Percentiles rank a stretch among this genome's conserved stretches.
Evolutionary conservation across 805 yeast genomes (phyloP).

Genomic region (Candida yuanshanica): DNA sequence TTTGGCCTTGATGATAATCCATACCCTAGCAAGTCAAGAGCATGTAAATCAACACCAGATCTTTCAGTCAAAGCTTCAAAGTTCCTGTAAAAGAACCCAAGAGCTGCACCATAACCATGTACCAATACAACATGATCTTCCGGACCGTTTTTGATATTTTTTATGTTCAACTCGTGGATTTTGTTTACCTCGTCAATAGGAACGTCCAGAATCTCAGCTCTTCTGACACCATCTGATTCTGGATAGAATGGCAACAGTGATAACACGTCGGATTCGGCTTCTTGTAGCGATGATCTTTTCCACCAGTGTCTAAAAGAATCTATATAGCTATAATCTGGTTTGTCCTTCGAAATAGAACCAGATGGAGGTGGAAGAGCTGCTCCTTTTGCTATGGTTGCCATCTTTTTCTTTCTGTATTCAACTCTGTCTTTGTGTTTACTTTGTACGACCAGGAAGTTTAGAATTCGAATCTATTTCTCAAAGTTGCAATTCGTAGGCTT

Average conservation of each 20-base stretch:
- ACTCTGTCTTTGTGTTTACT: too few relatives aligned
- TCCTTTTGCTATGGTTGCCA: not conserved
- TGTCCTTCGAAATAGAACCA: not conserved
- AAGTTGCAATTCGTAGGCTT: not conserved
- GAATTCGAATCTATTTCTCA: not conserved
- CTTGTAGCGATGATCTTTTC: constrained; percentile 26
- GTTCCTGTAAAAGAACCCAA: constrained; percentile 68
- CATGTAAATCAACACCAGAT: constrained; percentile 54
- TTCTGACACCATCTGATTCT: constrained; percentile 41
- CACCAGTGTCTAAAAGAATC: constrained; percentile 42
- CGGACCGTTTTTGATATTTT: constrained; percentile 32
- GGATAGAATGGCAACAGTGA: constrained; percentile 57
- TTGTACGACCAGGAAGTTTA: too few relatives aligned
- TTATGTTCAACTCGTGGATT: constrained; percentile 70
- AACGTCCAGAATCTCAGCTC: constrained; percentile 45
- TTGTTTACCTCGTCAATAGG: constrained; percentile 42
- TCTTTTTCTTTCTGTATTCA: not conserved
- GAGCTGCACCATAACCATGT: constrained; percentile 86
- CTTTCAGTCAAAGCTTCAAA: constrained; percentile 43
- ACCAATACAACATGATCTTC: constrained; percentile 56
- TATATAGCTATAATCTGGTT: constrained; percentile 17
- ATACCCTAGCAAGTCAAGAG: constrained; percentile 56
- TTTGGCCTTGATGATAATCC: constrained; percentile 56
- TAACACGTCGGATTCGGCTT: constrained; percentile 46
- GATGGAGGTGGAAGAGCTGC: not conserved